Conservation (phyloP, 2,329 filamentous ascomycete species). For the Sporothrix variecibatus region DNA sequence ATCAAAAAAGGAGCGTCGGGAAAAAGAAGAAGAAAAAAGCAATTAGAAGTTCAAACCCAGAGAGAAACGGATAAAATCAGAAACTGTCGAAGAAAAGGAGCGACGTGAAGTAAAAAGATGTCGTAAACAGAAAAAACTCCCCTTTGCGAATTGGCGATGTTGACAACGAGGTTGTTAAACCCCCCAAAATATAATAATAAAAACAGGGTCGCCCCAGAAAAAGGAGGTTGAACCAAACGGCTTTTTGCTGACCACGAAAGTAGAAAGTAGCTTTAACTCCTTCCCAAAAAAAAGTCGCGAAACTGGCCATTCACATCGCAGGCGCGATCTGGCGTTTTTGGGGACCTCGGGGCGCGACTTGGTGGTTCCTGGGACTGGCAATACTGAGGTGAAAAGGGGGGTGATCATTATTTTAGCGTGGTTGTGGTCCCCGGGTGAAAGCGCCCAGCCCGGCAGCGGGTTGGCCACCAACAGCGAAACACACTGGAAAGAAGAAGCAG, state of each 20-base stretch:
- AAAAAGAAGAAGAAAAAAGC: neutral
- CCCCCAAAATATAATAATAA: too few species aligned
- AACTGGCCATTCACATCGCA: conserved; percentile 23
- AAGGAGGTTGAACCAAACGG: neutral
- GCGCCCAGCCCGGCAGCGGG: neutral
- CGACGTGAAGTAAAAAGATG: neutral
- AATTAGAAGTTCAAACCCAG: neutral
- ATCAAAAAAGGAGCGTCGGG: conserved; percentile 9
- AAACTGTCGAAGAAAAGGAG: neutral
- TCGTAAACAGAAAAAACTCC: neutral
- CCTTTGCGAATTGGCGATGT: conserved; percentile 6
- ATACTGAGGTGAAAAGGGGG: neutral
- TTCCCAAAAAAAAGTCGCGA: neutral
- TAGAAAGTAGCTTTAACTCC: neutral
- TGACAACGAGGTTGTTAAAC: neutral
- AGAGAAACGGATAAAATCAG: neutral
- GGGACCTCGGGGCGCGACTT: neutral
- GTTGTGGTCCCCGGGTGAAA: neutral
- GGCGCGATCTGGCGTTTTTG: conserved; percentile 21
- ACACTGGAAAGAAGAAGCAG: neutral
- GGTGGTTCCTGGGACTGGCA: neutral
- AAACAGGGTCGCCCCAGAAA: conserved; percentile 9
- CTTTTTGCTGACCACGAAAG: neutral
- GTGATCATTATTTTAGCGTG: conserved; percentile 13
- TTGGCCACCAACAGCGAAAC: neutral